Percentiles rank a stretch among this genome's conserved stretches.
Conservation (phyloP, 495 filamentous ascomycete genomes). For the Umbilicaria muhlenbergii region DNA sequence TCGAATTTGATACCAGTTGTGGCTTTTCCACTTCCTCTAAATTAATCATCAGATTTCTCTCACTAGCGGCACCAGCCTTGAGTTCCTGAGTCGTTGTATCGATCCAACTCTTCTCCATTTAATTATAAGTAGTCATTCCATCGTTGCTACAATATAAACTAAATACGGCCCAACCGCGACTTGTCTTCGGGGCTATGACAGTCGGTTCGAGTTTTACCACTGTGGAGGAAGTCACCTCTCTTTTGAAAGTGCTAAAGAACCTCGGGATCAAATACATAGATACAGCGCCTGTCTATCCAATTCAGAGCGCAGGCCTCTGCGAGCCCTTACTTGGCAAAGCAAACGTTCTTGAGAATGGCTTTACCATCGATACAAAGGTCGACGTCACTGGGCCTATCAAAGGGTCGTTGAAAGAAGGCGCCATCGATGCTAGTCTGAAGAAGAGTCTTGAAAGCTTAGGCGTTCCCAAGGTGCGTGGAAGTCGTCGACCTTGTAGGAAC, state of each 20-base stretch:
- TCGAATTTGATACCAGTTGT: no score
- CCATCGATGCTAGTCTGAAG: slow-evolving; percentile 14
- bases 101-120: no score
- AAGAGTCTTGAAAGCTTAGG: slow-evolving; percentile 15
- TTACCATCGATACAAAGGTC: slow-evolving; percentile 28
- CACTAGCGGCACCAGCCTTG: no score
- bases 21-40: no score
- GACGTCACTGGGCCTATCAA: slow-evolving; percentile 1
- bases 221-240: slow-evolving; percentile 10
- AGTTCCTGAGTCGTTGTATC: no score
- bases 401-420: slow-evolving; percentile 4
- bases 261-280: slow-evolving; percentile 24
- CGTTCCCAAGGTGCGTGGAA: slow-evolving; percentile 2
- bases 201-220: slow-evolving; percentile 16
- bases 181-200: slow-evolving; percentile 19
- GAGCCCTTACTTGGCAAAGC: slow-evolving; percentile 25
- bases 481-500: no score
- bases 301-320: slow-evolving; percentile 20
- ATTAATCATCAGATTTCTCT: no score
- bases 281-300: slow-evolving; percentile 28
- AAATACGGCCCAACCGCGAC: background rate
- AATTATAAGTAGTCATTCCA: no score
- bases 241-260: slow-evolving; percentile 13
- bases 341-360: slow-evolving; percentile 10
- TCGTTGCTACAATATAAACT: no score